These are phyloP conservation scores for Ceratocystis eucalypticola DNA, from an alignment of 2,329 filamentous ascomycete genomes.

Conservation along the genomic window DNA sequence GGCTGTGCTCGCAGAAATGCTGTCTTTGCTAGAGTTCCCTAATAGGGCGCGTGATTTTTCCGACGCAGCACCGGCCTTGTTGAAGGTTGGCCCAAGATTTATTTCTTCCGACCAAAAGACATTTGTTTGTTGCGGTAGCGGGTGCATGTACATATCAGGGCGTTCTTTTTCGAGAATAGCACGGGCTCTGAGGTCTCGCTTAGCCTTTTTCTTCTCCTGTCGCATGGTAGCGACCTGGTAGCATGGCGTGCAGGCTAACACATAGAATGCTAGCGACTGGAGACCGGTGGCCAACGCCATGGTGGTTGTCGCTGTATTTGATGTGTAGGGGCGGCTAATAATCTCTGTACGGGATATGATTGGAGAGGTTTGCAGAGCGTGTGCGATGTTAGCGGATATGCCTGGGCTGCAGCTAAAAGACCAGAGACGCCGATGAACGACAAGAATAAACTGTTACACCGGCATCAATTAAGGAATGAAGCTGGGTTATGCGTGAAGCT, in stretches of 20 bases:
- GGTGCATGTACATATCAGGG: conserved; percentile 64
- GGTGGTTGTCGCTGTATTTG: conserved; percentile 26
- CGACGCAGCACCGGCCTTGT: conserved; percentile 38
- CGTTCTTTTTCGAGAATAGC: conserved; percentile 52
- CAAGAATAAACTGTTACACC: conserved; percentile 10
- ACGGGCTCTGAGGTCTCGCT: conserved; percentile 52
- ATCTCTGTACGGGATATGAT: too few species aligned
- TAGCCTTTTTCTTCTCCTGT: conserved; percentile 57
- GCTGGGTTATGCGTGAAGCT: neutral
- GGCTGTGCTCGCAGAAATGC: conserved; percentile 14
- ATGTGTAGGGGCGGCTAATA: neutral
- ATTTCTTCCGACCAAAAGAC: conserved; percentile 85
- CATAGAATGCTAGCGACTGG: conserved; percentile 67
- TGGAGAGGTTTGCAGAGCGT: too few species aligned
- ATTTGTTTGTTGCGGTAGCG: conserved; percentile 72
- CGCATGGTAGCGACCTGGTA: conserved; percentile 54
- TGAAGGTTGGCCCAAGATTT: conserved; percentile 59
- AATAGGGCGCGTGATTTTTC: conserved; percentile 20
- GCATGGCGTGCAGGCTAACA: conserved; percentile 67
- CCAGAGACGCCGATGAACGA: conserved; percentile 15
- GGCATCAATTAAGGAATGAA: conserved; percentile 6
- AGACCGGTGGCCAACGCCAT: conserved; percentile 45
- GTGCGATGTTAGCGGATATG: too few species aligned
- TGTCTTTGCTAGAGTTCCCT: conserved; percentile 17
- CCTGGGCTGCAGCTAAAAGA: too few species aligned